Evolutionary conservation across 257 asterid genomes (phyloP).

Genomic region (Capsicum baccatum): DNA sequence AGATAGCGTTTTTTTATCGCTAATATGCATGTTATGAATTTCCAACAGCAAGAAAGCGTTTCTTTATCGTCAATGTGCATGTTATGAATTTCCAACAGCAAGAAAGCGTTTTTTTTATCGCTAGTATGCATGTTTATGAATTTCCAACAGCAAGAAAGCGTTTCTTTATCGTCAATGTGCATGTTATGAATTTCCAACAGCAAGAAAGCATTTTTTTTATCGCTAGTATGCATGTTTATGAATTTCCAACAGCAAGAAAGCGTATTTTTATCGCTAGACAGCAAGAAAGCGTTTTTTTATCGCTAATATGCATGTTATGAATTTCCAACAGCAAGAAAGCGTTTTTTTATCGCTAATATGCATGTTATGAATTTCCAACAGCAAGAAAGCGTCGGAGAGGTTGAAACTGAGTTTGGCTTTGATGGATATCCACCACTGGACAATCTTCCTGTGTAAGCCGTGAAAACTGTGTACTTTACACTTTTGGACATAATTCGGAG

Average conservation of each 20-base stretch:
- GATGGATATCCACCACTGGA: slow-evolving; percentile 68
- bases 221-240: background rate
- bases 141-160: slow-evolving; percentile 64
- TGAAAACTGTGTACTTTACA: background rate
- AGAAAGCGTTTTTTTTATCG: slow-evolving; percentile 42
- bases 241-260: slow-evolving; percentile 64
- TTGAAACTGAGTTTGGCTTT: slow-evolving; percentile 69
- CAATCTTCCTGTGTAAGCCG: slow-evolving; percentile 64
- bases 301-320: background rate
- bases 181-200: slow-evolving; percentile 40
- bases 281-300: slow-evolving; percentile 54
- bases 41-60: slow-evolving; percentile 64
- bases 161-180: background rate
- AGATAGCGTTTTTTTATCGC: slow-evolving; percentile 43
- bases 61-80: background rate
- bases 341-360: background rate
- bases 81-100: slow-evolving; percentile 49
- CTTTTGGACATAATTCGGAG: slow-evolving; percentile 19
- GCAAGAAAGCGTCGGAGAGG: slow-evolving; percentile 64
- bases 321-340: too few species aligned
- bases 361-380: slow-evolving; percentile 38
- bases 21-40: background rate
- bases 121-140: background rate
- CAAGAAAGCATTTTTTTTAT: slow-evolving; percentile 51
- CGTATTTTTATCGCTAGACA: slow-evolving; percentile 35